Percentiles rank a stretch among this genome's conserved stretches.
phyloP scores from a whole-genome alignment of 2,329 filamentous ascomycete species.

The Fusarium oxysporum region DNA sequence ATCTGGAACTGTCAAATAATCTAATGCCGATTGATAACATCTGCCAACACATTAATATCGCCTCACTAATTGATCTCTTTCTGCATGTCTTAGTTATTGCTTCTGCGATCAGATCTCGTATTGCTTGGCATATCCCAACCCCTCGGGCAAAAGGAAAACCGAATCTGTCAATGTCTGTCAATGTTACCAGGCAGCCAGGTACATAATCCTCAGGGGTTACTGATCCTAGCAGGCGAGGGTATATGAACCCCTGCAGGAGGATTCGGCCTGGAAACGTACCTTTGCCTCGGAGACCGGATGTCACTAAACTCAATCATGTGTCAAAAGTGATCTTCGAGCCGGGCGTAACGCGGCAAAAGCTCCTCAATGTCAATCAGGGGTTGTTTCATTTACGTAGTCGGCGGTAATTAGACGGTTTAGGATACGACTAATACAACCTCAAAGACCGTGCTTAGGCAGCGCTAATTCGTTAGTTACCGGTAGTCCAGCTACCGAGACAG shows the following conservation, averaged over 20 bases:
- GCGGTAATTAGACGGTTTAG: slow-evolving; percentile 5
- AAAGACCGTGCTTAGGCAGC: background rate
- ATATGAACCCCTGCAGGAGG: background rate
- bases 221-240: background rate
- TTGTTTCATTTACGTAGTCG: background rate
- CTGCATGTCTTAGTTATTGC: background rate
- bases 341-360: slow-evolving; percentile 10
- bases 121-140: background rate
- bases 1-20: background rate
- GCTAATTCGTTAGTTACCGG: background rate
- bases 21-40: background rate
- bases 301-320: background rate
- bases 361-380: background rate
- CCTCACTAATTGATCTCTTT: background rate
- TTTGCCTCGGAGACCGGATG: background rate
- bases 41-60: background rate
- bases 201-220: background rate
- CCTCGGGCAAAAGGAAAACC: slow-evolving; percentile 1
- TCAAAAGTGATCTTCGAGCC: background rate
- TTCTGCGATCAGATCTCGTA: background rate
- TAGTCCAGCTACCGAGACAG: background rate
- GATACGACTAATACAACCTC: background rate
- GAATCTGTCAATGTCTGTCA: background rate
- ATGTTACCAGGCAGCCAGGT: background rate
- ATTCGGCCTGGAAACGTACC: background rate